Evolutionary conservation across 129 eudicot species (phyloP), one percentile per base, ranked within the genome.

Genomic region (Centaurea solstitialis): DNA sequence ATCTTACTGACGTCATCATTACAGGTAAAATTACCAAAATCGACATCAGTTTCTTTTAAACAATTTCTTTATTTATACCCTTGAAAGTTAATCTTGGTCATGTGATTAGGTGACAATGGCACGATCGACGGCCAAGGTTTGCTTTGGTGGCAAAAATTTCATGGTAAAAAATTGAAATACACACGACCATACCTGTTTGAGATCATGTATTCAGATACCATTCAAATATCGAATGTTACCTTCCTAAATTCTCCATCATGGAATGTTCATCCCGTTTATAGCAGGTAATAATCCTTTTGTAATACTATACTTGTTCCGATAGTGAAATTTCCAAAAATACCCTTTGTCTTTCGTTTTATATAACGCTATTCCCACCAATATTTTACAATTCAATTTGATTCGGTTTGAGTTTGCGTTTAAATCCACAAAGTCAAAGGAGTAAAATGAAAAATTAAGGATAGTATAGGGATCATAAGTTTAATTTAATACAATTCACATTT

Each of bases 61-160:
- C 69, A 53, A 4, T 61, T 20, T 5, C n/a, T n/a, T 2, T 4
- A 10, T 70, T 0, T 18, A 8, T 21, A 38, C 9, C 17, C 3
- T 65, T 6, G n/a, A 47, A 15, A 22, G 3, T 15, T 72, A 66
- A 75, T 45, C 18, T 6, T 53, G 76, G 35, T n/a, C 47, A 2
- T 79, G 10, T 59, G 68, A 45, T 65, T 70, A 92, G 97, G 97
- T 71, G 91, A 85, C 6, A 94, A 94, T 85, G 98, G 97, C 18
- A 94, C 98, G 20, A 92, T 94, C 35, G 94, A 94, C 73, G 97
- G 98, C 8, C 98, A 94, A 74, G 98, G 98, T 68, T 87, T 77
- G 0, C 81, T 89, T 3, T 94, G 98, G 98, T 94, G 98, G 98
- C 89, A 92, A 76, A 86, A 90, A 37, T 92, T 90, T 47, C 92